Percentiles rank a stretch among this genome's conserved stretches.
phyloP scores from a whole-genome alignment of 345 rosid genomes.

The Cardamine chenopodiifolia region DNA sequence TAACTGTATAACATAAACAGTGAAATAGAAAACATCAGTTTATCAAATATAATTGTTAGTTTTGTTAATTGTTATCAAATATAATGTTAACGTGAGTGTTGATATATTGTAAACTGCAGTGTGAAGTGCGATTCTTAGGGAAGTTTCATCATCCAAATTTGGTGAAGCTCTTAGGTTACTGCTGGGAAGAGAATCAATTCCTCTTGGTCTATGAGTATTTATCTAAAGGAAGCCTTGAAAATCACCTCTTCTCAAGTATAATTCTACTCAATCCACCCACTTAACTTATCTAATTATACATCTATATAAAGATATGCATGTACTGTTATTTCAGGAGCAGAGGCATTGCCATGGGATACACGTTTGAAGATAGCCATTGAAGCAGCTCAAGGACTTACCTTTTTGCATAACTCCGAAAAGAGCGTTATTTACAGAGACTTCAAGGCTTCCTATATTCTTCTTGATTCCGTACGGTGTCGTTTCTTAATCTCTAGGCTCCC shows the following conservation, averaged over 20 bases:
- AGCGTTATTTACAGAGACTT: slow-evolving; percentile 88
- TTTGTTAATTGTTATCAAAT: not conserved
- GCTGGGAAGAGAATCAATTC: slow-evolving; percentile 72
- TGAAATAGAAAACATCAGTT: not conserved
- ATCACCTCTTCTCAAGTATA: slow-evolving; percentile 74
- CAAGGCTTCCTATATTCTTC: slow-evolving; percentile 80
- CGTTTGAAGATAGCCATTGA: slow-evolving; percentile 72
- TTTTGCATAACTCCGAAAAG: slow-evolving; percentile 75
- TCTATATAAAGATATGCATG: not conserved
- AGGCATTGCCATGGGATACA: slow-evolving; percentile 65
- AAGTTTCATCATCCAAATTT: slow-evolving; percentile 82
- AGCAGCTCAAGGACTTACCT: slow-evolving; percentile 77
- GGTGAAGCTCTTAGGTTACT: slow-evolving; percentile 80
- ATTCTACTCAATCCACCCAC: not conserved
- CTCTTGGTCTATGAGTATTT: slow-evolving; percentile 78
- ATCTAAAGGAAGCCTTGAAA: slow-evolving; percentile 79
- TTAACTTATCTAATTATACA: not conserved
- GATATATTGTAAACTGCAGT: slow-evolving; percentile 47
- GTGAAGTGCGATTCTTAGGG: slow-evolving; percentile 79
- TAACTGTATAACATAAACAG: not conserved
- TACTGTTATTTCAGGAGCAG: slow-evolving; percentile 45
- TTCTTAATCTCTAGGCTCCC: not conserved
- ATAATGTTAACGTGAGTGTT: not conserved
- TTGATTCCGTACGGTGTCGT: slow-evolving; percentile 56
- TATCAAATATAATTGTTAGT: not conserved